phyloP scores from a whole-genome alignment of 23 red algal genomes.

The Gracilaria caudata region DNA sequence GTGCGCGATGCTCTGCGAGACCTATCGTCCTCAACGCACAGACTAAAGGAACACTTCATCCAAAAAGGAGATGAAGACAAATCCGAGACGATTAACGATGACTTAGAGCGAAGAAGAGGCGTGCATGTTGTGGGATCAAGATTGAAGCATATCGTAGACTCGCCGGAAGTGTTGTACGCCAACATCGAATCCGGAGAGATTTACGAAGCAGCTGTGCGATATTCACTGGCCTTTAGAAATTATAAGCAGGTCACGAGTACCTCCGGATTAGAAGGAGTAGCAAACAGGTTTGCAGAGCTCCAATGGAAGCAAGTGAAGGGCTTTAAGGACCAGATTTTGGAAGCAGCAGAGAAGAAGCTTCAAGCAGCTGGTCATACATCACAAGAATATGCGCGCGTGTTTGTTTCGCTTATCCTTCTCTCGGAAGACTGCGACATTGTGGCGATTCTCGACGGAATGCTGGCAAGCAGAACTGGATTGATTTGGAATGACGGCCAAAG shows the following conservation, averaged over 20 bases:
- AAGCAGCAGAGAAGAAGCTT: slow-evolving; percentile 51
- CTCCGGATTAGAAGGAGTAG: slow-evolving; percentile 48
- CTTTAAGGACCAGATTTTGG: slow-evolving; percentile 58
- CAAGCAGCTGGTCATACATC: background rate
- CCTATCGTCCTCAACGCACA: slow-evolving; percentile 4
- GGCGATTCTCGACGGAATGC: slow-evolving; percentile 45
- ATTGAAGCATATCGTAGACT: slow-evolving; percentile 68
- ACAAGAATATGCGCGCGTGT: slow-evolving; percentile 21
- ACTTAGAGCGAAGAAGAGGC: slow-evolving; percentile 28
- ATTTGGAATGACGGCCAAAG: slow-evolving; percentile 32
- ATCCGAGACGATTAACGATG: slow-evolving; percentile 40
- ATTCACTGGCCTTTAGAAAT: slow-evolving; percentile 24
- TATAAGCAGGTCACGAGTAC: slow-evolving; percentile 36
- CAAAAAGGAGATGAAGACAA: slow-evolving; percentile 3
- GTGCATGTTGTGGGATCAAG: slow-evolving; percentile 63
- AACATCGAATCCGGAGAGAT: slow-evolving; percentile 51
- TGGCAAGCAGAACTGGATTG: slow-evolving; percentile 41
- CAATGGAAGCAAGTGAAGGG: slow-evolving; percentile 53
- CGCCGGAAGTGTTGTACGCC: slow-evolving; percentile 73
- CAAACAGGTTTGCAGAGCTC: slow-evolving; percentile 62
- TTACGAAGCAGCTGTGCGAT: slow-evolving; percentile 64
- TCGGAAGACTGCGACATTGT: slow-evolving; percentile 50
- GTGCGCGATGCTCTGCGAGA: slow-evolving; percentile 59
- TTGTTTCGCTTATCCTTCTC: slow-evolving; percentile 50
- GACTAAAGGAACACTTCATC: background rate